Evolutionary conservation across 371 early-diverging fungal species (phyloP), one percentile per base, ranked within the genome.

Genomic region (Mucor circinelloides): DNA sequence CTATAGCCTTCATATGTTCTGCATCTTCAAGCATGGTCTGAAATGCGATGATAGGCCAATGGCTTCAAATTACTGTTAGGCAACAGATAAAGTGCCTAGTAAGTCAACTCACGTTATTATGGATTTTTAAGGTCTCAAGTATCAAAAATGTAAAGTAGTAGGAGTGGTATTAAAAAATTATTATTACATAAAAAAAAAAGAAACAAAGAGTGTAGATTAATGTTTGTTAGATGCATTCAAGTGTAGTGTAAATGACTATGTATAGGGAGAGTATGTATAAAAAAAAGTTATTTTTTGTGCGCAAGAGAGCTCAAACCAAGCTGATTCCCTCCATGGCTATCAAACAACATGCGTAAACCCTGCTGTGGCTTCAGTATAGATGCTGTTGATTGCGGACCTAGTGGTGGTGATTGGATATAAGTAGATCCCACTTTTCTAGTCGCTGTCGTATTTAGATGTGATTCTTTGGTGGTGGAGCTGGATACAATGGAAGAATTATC

Each of bases 331-430:
- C 25, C 34, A 25, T 62, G 63, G 17, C 27, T 67, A 46, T 66
- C 56, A 38, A 71, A 67, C 10, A 71, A 54, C 71, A 67, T 67
- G 28, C 60, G 58, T 21, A 67, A 25, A 6, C 64, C 60, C 28
- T 67, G 68, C 30, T 71, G 68, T 9, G 66, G 67, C n/a, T 64
- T 71, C 19, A 66, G 19, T 4, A 61, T n/a, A 6, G 68, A 19
- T 10, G 65, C 42, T 56, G 44, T 58, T 40, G 64, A 50, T 60
- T 66, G 67, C 4, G 70, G 70, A 7, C 65, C 66, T 3, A 70
- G 25, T 3, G 65, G 59, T 15, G 71, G 71, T 6, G 70, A 70
- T 56, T 69, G 69, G 23, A 69, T 52, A 54, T 69, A 69, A 15
- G 31, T 46, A 31, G 36, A 36, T 23, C 36, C 32, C n/a, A 31